Percentiles rank a stretch among this genome's conserved stretches.
These are phyloP conservation scores for Strigomonas culicis DNA, from an alignment of 208 protist genomes.

Conservation along the genomic window DNA sequence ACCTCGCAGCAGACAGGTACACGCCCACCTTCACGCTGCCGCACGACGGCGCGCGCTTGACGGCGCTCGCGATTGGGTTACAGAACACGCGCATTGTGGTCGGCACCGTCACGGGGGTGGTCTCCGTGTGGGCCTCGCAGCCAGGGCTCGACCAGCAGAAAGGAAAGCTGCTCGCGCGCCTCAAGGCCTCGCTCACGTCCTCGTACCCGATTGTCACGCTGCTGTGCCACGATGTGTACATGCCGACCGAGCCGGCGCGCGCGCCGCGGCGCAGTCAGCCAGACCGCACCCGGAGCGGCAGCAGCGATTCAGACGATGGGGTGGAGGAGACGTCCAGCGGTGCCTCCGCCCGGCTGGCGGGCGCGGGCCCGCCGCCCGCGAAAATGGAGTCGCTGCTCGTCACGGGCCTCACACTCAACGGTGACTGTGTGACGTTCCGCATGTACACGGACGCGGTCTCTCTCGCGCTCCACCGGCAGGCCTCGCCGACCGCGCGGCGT, in stretches of 20 bases:
- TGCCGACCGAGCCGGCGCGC: background rate
- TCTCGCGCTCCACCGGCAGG: background rate
- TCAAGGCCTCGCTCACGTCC: conserved; percentile 12
- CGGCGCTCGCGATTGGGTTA: conserved; percentile 36
- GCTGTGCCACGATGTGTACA: conserved; percentile 4
- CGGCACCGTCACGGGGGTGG: conserved; percentile 46
- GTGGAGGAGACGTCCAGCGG: too few relatives aligned
- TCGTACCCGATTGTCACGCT: conserved; percentile 57
- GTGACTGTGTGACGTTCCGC: background rate
- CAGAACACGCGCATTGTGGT: conserved; percentile 58
- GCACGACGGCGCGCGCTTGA: conserved; percentile 56
- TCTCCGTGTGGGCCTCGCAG: conserved; percentile 70
- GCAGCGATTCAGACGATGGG: background rate
- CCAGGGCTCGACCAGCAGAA: conserved; percentile 55
- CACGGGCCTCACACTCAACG: conserved; percentile 7
- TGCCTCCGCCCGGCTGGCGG: background rate
- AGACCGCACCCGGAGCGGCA: background rate
- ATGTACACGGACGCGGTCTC: background rate
- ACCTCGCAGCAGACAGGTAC: conserved; percentile 7
- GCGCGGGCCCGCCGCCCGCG: too few relatives aligned
- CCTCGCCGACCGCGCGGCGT: too few relatives aligned
- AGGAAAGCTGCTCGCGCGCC: conserved; percentile 36
- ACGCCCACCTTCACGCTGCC: conserved; percentile 28
- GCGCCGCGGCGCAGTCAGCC: too few relatives aligned
- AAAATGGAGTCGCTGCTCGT: background rate